phyloP scores from a whole-genome alignment of 1,139 yeast species.

The Debaryomyces sp. region DNA sequence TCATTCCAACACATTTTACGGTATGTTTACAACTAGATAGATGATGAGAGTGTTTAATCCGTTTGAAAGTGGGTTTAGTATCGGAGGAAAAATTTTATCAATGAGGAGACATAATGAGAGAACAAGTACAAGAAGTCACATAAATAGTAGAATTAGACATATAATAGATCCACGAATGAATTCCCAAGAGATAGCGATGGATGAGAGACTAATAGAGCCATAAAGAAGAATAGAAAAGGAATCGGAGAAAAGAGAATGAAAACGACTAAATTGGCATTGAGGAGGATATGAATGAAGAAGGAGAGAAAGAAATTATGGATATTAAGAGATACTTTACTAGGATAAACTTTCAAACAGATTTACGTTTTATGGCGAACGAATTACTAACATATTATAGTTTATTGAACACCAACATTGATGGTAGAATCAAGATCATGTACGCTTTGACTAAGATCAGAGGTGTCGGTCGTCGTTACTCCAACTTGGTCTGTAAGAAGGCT shows the following conservation, averaged over 20 bases:
- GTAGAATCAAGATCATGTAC: constrained; percentile 99
- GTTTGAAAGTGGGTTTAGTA: constrained; percentile 1
- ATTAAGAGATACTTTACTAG: background rate
- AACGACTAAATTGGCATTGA: background rate
- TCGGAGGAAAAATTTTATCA: background rate
- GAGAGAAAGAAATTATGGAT: background rate
- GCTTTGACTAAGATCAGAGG: constrained; percentile 99
- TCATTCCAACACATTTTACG: constrained; percentile 99
- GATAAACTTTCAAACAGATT: background rate
- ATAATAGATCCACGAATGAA: background rate
- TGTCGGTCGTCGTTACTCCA: constrained; percentile 99
- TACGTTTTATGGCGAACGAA: background rate
- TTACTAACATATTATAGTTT: constrained; percentile 61
- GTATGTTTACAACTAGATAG: constrained; percentile 53
- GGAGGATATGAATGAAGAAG: background rate
- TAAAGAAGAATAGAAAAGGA: background rate
- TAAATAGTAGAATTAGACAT: background rate
- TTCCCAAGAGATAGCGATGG: background rate
- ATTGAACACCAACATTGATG: constrained; percentile 99
- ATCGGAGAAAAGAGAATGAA: background rate
- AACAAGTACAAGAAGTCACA: background rate
- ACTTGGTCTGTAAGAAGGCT: constrained; percentile 99
- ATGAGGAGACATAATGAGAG: background rate
- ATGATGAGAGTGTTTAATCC: background rate
- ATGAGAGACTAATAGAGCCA: background rate